These are phyloP conservation scores for Tremella yokohamensis DNA, from an alignment of 768 basidiomycete species.

Conservation along the genomic window DNA sequence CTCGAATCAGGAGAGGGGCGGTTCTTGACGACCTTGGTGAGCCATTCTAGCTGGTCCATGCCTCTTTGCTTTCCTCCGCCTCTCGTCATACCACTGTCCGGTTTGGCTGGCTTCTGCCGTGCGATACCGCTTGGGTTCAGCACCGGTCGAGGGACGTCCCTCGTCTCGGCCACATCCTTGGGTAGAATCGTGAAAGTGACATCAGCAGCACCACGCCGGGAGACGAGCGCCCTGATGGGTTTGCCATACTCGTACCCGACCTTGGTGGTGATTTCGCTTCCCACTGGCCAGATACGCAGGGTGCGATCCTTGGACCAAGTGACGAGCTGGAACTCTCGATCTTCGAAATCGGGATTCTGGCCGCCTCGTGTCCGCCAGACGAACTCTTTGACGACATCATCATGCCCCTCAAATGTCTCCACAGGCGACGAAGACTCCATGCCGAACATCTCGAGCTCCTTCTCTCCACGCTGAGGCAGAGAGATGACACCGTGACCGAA, in stretches of 20 bases:
- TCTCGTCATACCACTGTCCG: constrained; percentile 47
- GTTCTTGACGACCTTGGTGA: constrained; percentile 45
- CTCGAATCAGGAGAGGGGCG: constrained; percentile 26
- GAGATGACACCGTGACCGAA: constrained; percentile 86
- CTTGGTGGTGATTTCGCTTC: constrained; percentile 55
- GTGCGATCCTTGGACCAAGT: constrained; percentile 89
- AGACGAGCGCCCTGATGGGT: constrained; percentile 49
- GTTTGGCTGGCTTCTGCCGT: constrained; percentile 24
- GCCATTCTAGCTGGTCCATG: constrained; percentile 49
- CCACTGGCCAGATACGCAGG: constrained; percentile 84
- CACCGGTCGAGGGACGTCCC: constrained; percentile 25
- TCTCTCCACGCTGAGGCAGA: constrained; percentile 81
- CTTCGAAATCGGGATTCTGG: constrained; percentile 56
- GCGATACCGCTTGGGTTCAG: constrained; percentile 41
- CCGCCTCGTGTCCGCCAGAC: constrained; percentile 75
- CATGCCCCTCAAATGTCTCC: constrained; percentile 78
- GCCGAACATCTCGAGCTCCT: constrained; percentile 77
- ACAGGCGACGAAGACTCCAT: constrained; percentile 54
- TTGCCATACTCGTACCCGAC: constrained; percentile 51
- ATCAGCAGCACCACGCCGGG: constrained; percentile 47
- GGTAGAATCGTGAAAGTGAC: constrained; percentile 46
- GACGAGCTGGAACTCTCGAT: constrained; percentile 62
- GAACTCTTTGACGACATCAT: constrained; percentile 94
- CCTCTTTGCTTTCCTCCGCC: constrained; percentile 38
- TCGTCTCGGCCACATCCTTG: constrained; percentile 9